A percentile compares a stretch with the other conserved stretches of the same genome.
phyloP scores from a whole-genome alignment of 257 asterid genomes.

The Handroanthus guayacan region DNA sequence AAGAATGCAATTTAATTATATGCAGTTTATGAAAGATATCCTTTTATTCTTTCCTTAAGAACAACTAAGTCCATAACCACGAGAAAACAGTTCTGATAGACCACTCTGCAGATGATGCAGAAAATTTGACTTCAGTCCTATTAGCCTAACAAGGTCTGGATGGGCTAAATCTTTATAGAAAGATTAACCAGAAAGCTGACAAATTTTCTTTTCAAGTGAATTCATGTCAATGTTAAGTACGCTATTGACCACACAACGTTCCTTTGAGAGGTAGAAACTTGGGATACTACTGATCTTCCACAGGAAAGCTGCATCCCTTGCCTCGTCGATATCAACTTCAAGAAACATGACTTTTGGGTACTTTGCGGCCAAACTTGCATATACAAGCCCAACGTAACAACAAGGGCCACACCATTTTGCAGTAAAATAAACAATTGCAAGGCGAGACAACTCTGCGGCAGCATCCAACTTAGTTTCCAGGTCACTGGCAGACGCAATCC shows the following conservation, averaged over 20 bases:
- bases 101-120: background rate
- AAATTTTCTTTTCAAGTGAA: constrained; percentile 57
- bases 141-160: background rate
- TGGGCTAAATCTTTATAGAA: background rate
- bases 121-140: background rate
- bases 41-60: no score
- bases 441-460: constrained; percentile 49
- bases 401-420: constrained; percentile 78
- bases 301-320: constrained; percentile 42
- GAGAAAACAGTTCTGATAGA: background rate
- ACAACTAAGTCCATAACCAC: no score
- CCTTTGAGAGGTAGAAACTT: constrained; percentile 49
- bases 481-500: constrained; percentile 45
- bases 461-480: constrained; percentile 47
- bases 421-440: constrained; percentile 62
- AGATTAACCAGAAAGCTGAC: constrained; percentile 37
- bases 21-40: no score
- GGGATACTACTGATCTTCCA: constrained; percentile 59
- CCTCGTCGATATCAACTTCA: constrained; percentile 65
- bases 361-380: constrained; percentile 44
- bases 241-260: constrained; percentile 49
- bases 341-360: constrained; percentile 53
- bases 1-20: no score
- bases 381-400: constrained; percentile 48
- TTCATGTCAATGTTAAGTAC: constrained; percentile 46